Evolutionary conservation across 495 filamentous ascomycete genomes (phyloP).

Genomic region (Annulohypoxylon nitens): DNA sequence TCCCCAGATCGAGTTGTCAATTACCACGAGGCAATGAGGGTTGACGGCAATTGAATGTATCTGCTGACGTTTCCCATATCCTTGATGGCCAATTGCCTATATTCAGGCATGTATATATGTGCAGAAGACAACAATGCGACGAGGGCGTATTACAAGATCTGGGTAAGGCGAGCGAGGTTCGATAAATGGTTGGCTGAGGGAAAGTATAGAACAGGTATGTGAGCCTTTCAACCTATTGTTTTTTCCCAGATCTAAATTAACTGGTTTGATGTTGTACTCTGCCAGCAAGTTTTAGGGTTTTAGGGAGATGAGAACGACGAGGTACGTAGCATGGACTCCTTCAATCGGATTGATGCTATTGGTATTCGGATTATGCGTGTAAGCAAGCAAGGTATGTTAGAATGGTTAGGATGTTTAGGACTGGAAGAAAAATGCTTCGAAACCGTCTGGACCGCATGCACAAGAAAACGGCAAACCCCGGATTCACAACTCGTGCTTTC

Average conservation of each 20-base stretch:
- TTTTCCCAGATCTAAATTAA: neutral
- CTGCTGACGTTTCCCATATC: constrained; percentile 22
- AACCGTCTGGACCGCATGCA: constrained; percentile 17
- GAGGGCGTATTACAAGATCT: constrained; percentile 9
- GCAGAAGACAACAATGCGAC: constrained; percentile 16
- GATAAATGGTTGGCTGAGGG: constrained; percentile 11
- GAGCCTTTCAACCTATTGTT: constrained; percentile 1
- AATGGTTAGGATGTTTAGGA: constrained; percentile 7
- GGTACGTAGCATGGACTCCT: constrained; percentile 1
- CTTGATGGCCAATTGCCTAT: neutral
- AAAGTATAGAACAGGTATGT: constrained; percentile 9
- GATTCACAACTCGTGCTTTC: neutral
- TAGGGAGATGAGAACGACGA: neutral
- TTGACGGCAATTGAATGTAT: constrained; percentile 30
- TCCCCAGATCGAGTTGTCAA: constrained; percentile 43
- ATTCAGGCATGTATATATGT: neutral
- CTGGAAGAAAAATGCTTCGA: neutral
- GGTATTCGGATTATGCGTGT: constrained; percentile 9
- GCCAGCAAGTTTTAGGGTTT: neutral
- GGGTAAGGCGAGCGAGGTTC: constrained; percentile 4
- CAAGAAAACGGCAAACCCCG: constrained; percentile 14
- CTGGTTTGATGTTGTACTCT: constrained; percentile 7
- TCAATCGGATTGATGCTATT: constrained; percentile 6
- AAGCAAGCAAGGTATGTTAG: constrained; percentile 7
- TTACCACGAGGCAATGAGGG: constrained; percentile 13